phyloP scores from a whole-genome alignment of 169 alveolate species.

The Cystoisospora suis region DNA sequence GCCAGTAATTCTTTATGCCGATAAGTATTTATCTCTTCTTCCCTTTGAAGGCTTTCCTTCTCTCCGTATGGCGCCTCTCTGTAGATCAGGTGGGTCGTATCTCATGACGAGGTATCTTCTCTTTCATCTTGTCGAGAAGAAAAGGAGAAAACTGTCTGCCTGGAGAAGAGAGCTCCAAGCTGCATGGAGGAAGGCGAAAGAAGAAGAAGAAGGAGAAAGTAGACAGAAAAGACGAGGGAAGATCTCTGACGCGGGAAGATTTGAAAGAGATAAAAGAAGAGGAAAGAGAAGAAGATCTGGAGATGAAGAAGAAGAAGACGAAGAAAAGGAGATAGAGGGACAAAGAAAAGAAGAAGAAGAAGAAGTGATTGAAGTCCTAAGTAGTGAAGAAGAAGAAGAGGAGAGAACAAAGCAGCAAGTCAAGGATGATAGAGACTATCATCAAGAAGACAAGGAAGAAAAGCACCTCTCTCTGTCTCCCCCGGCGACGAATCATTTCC shows the following conservation, averaged over 20 bases:
- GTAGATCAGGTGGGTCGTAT: constrained; percentile 10
- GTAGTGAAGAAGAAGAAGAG: not conserved
- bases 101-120: not conserved
- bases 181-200: too few species aligned
- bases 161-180: too few species aligned
- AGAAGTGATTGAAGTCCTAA: not conserved
- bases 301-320: not conserved
- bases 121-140: not conserved
- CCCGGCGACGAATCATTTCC: too few species aligned
- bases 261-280: too few species aligned
- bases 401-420: not conserved
- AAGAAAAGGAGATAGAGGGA: not conserved
- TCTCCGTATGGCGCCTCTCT: not conserved
- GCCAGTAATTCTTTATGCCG: constrained; percentile 9
- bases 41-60: constrained; percentile 18
- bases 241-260: too few species aligned
- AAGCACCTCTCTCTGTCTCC: too few species aligned
- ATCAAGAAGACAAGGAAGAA: too few species aligned
- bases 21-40: not conserved
- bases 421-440: too few species aligned
- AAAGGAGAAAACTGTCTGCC: not conserved
- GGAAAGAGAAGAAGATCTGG: not conserved
- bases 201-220: too few species aligned
- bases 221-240: too few species aligned
- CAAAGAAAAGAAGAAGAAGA: not conserved